Evolutionary conservation across 2,329 filamentous ascomycete genomes (phyloP).

Genomic region (Ceratocystis albifundus): DNA sequence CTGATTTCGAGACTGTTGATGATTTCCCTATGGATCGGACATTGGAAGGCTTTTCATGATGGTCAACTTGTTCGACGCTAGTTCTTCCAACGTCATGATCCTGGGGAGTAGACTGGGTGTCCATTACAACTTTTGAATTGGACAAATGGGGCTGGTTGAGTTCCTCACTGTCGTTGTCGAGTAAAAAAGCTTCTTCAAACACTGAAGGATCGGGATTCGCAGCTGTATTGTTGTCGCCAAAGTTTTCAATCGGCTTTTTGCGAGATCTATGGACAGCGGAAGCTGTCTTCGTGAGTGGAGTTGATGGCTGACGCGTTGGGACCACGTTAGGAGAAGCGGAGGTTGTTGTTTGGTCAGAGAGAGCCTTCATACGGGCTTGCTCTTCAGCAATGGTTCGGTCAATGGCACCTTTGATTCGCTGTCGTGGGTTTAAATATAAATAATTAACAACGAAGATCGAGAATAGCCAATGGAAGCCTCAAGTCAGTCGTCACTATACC

Average conservation of each 20-base stretch:
- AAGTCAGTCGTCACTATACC: conserved; percentile 14
- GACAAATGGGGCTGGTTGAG: conserved; percentile 40
- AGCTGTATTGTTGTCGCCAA: conserved; percentile 32
- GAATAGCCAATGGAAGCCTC: too few relatives aligned
- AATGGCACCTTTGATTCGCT: conserved; percentile 76
- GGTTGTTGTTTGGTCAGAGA: conserved; percentile 37
- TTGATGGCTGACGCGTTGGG: conserved; percentile 32
- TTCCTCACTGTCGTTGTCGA: conserved; percentile 56
- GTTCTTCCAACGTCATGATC: neutral
- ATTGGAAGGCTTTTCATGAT: neutral
- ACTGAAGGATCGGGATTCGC: conserved; percentile 68
- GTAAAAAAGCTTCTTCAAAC: conserved; percentile 74
- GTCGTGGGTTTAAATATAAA: conserved; percentile 17
- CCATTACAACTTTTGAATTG: conserved; percentile 9
- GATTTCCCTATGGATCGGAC: neutral
- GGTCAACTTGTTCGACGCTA: neutral
- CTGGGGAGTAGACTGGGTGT: neutral
- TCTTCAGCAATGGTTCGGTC: conserved; percentile 84
- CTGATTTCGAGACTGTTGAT: neutral
- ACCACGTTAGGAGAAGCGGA: conserved; percentile 31
- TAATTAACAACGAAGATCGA: neutral
- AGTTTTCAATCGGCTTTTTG: conserved; percentile 25
- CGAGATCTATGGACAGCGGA: conserved; percentile 29
- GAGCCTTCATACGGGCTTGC: conserved; percentile 61
- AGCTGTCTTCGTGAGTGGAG: conserved; percentile 24